Conservation (phyloP, 768 basidiomycete species). For the Hygrophorus pudorinus region DNA sequence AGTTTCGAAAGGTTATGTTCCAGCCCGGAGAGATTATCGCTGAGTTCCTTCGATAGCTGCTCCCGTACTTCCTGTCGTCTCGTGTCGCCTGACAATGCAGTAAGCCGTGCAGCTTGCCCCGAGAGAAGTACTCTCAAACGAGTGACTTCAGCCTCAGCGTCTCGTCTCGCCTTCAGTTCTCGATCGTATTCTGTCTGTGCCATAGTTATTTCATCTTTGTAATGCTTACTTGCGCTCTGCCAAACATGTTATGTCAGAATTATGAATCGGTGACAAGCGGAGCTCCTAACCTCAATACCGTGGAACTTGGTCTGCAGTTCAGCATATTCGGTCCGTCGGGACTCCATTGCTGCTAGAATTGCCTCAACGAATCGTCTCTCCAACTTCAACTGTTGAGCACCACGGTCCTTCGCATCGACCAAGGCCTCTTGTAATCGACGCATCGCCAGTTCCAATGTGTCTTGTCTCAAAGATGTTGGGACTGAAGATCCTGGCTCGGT, state of each 20-base stretch:
- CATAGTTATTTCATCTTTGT: conserved; percentile 84
- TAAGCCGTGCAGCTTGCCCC: conserved; percentile 81
- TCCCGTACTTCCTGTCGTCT: conserved; percentile 71
- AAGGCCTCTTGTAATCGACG: conserved; percentile 53
- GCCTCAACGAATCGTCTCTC: conserved; percentile 68
- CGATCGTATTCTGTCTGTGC: conserved; percentile 92
- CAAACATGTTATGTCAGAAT: conserved; percentile 3
- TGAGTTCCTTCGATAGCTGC: conserved; percentile 70
- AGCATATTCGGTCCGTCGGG: conserved; percentile 46
- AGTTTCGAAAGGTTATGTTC: conserved; percentile 83
- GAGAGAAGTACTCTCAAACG: conserved; percentile 77
- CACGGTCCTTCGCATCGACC: conserved; percentile 47
- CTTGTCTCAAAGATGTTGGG: conserved; percentile 19
- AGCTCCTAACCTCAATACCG: conserved; percentile 68
- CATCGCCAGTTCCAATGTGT: conserved; percentile 36
- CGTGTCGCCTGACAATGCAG: conserved; percentile 74
- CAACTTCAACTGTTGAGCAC: conserved; percentile 52
- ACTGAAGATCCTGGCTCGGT: conserved; percentile 29
- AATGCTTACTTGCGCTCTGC: conserved; percentile 86
- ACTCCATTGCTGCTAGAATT: conserved; percentile 57
- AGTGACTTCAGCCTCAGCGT: conserved; percentile 88
- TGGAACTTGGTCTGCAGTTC: conserved; percentile 73
- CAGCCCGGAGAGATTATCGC: conserved; percentile 62
- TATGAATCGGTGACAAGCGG: conserved; percentile 1
- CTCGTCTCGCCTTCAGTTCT: conserved; percentile 78